Evolutionary conservation across 352 stramenopile species (phyloP).

Genomic region (Phytophthora aleatoria): DNA sequence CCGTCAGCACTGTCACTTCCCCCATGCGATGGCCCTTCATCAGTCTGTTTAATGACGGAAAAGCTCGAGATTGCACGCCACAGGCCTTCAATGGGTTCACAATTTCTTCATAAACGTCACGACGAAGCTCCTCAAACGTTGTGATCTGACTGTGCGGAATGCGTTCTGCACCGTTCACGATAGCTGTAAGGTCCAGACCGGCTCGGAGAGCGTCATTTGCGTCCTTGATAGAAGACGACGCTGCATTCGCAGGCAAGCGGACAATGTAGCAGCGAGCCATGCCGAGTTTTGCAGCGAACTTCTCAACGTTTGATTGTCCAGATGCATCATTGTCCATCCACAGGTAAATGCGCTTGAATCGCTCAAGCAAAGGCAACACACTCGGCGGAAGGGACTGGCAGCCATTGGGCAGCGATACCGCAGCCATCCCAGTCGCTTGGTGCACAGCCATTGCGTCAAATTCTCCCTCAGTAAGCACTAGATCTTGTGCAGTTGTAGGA

Average conservation of each 20-base stretch:
- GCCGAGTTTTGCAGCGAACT: conserved; percentile 97
- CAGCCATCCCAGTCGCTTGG: conserved; percentile 93
- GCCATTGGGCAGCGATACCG: conserved; percentile 97
- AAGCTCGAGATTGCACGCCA: conserved; percentile 91
- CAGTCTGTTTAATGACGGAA: conserved; percentile 95
- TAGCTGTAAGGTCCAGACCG: conserved; percentile 87
- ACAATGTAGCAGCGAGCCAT: conserved; percentile 92
- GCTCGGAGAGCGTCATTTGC: conserved; percentile 97
- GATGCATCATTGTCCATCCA: conserved; percentile 99
- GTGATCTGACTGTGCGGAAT: conserved; percentile 95
- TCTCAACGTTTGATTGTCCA: conserved; percentile 94
- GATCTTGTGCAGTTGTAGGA: conserved; percentile 73
- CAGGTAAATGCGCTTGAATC: conserved; percentile 97
- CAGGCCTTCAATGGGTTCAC: conserved; percentile 94
- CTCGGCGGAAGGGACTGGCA: conserved; percentile 95
- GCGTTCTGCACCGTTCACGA: conserved; percentile 82
- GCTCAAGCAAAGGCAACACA: conserved; percentile 95
- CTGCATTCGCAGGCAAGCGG: conserved; percentile 50
- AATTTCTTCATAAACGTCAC: conserved; percentile 95
- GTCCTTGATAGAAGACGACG: conserved; percentile 92
- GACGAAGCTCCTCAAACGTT: conserved; percentile 92
- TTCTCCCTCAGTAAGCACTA: conserved; percentile 98
- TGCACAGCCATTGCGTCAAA: conserved; percentile 98
- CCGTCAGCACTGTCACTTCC: conserved; percentile 98
- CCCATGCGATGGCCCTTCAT: conserved; percentile 97